phyloP scores from a whole-genome alignment of 1,284 basidiomycete genomes.

The Flammula alnicola region DNA sequence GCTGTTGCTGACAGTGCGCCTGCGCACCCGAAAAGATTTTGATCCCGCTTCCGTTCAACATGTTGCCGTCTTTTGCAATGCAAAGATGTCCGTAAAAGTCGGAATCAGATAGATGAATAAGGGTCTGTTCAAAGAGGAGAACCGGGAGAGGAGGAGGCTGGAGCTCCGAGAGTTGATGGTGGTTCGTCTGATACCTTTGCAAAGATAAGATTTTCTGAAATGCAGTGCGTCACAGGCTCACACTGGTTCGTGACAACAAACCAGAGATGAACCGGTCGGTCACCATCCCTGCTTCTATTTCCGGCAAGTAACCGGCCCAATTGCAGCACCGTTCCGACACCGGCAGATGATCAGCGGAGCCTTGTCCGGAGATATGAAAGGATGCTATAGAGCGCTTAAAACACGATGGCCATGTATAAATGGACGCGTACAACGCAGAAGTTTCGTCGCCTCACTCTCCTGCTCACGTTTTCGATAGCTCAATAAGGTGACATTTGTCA shows the following conservation, averaged over 20 bases:
- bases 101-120: slow-evolving; percentile 18
- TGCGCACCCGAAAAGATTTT: slow-evolving; percentile 88
- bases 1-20: neutral
- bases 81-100: slow-evolving; percentile 22
- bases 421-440: no score
- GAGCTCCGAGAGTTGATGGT: slow-evolving; percentile 2
- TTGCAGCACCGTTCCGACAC: no score
- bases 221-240: slow-evolving; percentile 18
- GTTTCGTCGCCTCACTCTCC: no score
- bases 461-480: no score
- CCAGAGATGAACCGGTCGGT: slow-evolving; percentile 16
- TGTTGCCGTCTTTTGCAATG: slow-evolving; percentile 33
- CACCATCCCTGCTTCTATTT: neutral
- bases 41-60: slow-evolving; percentile 84
- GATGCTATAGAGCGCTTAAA: no score
- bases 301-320: slow-evolving; percentile 19
- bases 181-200: neutral
- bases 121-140: slow-evolving; percentile 1
- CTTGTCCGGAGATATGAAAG: no score
- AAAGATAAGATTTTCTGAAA: slow-evolving; percentile 22
- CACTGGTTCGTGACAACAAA: slow-evolving; percentile 18
- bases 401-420: no score
- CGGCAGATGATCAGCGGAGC: no score
- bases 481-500: no score
- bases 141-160: neutral